Conservation (phyloP, 768 basidiomycete genomes). For the Russula sp. region DNA sequence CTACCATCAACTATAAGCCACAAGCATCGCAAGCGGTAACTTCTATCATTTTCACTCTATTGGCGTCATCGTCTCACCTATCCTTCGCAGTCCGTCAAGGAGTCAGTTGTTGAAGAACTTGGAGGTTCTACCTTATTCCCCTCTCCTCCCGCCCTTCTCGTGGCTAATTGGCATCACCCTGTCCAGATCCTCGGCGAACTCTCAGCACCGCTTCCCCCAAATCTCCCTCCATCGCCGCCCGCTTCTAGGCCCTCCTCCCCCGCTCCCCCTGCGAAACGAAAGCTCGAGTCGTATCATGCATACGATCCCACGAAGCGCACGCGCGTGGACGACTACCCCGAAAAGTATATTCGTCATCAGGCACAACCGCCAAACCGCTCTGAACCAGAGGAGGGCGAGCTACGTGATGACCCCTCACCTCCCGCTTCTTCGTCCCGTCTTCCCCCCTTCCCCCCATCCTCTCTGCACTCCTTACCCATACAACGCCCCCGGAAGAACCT, state of each 20-base stretch:
- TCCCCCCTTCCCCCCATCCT: conserved; percentile 27
- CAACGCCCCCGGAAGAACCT: conserved; percentile 59
- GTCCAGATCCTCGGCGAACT: conserved; percentile 39
- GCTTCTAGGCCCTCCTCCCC: conserved; percentile 41
- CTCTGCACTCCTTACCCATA: conserved; percentile 45
- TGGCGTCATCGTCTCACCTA: conserved; percentile 16
- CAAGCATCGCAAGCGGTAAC: conserved; percentile 23
- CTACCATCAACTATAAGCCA: conserved; percentile 3
- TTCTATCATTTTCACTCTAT: conserved; percentile 3
- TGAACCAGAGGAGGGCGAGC: conserved; percentile 45
- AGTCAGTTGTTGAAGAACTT: conserved; percentile 36
- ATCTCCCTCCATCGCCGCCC: conserved; percentile 43
- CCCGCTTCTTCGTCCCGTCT: conserved; percentile 19
- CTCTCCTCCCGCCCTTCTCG: conserved; percentile 1
- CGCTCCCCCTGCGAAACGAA: conserved; percentile 36
- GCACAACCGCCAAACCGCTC: conserved; percentile 29
- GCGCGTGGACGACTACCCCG: conserved; percentile 28
- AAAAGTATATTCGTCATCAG: conserved; percentile 29
- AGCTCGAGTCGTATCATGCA: conserved; percentile 26
- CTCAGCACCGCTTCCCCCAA: conserved; percentile 38
- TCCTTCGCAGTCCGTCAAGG: conserved; percentile 27
- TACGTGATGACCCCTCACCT: conserved; percentile 35
- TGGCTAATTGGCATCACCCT: conserved; percentile 21
- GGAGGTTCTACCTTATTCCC: conserved; percentile 31
- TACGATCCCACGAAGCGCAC: conserved; percentile 26